Conservation (phyloP, 352 stramenopile genomes). For the Aphanomyces stellatus region DNA sequence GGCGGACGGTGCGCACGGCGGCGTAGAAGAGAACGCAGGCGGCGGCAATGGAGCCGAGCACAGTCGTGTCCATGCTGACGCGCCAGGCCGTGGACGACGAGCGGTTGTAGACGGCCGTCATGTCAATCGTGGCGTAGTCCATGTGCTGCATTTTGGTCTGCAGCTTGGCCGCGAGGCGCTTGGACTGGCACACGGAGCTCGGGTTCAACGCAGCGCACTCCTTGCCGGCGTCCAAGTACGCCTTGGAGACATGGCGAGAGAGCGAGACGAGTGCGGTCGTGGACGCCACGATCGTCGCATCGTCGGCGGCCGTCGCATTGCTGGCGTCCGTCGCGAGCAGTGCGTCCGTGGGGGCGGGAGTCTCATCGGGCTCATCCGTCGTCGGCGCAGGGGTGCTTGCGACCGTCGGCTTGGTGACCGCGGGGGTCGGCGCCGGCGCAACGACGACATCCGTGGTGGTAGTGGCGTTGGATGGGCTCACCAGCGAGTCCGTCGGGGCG, state of each 20-base stretch:
- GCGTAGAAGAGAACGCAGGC: not conserved
- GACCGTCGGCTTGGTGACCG: not conserved
- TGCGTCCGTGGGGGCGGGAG: not conserved
- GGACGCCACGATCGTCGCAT: not conserved
- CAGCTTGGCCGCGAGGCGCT: constrained; percentile 7
- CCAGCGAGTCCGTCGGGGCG: not conserved
- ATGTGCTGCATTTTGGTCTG: not conserved
- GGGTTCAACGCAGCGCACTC: constrained; percentile 1
- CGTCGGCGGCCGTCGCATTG: not conserved
- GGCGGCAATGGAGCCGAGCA: not conserved
- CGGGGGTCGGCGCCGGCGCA: not conserved
- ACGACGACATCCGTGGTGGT: not conserved
- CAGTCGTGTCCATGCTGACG: not conserved
- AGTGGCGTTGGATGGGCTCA: not conserved
- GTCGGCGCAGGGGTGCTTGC: not conserved
- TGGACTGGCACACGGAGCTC: constrained; percentile 5
- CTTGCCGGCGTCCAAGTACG: constrained; percentile 7
- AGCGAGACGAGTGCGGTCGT: not conserved
- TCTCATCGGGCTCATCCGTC: not conserved
- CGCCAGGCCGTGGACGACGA: not conserved
- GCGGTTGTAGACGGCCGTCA: constrained; percentile 5
- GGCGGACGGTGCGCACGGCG: not conserved
- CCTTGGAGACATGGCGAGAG: not conserved
- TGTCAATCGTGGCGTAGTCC: constrained; percentile 10
- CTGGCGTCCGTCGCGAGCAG: too few relatives aligned